phyloP scores from a whole-genome alignment of 2,329 filamentous ascomycete species.

The Trichoderma lentiforme region DNA sequence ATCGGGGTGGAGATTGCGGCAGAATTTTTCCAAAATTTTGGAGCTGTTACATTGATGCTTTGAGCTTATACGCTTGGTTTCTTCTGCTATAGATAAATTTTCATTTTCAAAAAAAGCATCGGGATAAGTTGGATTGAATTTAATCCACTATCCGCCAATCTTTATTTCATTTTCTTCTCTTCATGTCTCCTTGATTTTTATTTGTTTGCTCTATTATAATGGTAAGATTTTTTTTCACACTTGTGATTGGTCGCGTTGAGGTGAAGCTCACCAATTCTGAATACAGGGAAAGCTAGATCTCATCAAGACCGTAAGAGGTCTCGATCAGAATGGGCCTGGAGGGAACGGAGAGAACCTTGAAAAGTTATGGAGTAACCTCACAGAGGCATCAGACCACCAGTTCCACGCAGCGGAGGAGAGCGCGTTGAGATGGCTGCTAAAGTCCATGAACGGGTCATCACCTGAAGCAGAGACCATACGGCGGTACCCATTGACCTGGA shows the following conservation, averaged over 20 bases:
- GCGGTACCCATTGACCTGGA: constrained; percentile 58
- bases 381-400: constrained; percentile 37
- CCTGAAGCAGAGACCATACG: constrained; percentile 50
- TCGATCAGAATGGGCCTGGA: constrained; percentile 51
- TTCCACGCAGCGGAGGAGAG: constrained; percentile 56
- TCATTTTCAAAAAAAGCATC: not conserved
- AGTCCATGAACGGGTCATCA: constrained; percentile 52
- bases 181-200: not conserved
- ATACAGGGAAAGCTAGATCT: constrained; percentile 39
- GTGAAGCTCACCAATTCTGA: constrained; percentile 17
- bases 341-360: constrained; percentile 45
- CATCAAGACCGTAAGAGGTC: constrained; percentile 51
- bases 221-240: not conserved
- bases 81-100: not conserved
- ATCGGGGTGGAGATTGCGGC: constrained; percentile 33
- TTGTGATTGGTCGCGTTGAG: not conserved
- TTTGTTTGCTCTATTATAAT: not conserved
- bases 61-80: not conserved
- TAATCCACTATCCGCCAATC: not conserved
- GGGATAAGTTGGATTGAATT: not conserved
- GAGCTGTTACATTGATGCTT: constrained; percentile 15
- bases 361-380: constrained; percentile 48
- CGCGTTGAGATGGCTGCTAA: constrained; percentile 61
- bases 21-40: constrained; percentile 47
- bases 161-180: constrained; percentile 10